Evolutionary conservation across 371 early-diverging fungal species (phyloP).

Genomic region (Syncephalastrum racemosum): DNA sequence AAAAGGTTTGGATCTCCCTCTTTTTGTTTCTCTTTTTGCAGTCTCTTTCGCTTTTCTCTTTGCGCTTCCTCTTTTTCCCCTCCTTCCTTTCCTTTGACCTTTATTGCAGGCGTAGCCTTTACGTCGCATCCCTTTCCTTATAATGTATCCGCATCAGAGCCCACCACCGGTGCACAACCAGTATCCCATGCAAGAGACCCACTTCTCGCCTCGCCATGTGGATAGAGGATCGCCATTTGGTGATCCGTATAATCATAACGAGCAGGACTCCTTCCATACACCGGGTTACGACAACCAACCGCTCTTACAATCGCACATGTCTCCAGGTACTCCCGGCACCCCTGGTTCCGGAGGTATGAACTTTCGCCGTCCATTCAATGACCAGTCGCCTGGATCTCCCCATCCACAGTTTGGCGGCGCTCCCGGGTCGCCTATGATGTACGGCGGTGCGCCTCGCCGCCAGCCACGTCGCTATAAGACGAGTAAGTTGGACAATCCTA

Average conservation of each 20-base stretch:
- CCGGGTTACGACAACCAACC: slow-evolving; percentile 31
- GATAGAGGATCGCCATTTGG: slow-evolving; percentile 39
- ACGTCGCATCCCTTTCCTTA: slow-evolving; percentile 10
- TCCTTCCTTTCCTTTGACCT: slow-evolving; percentile 3
- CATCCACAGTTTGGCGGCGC: slow-evolving; percentile 13
- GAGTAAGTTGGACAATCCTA: slow-evolving; percentile 29
- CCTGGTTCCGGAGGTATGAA: slow-evolving; percentile 8
- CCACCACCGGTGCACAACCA: slow-evolving; percentile 27
- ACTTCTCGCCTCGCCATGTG: slow-evolving; percentile 34
- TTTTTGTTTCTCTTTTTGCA: too few relatives aligned
- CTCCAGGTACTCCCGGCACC: slow-evolving; percentile 1
- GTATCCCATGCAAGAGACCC: slow-evolving; percentile 47
- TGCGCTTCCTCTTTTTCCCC: neutral
- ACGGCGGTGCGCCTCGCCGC: slow-evolving; percentile 52
- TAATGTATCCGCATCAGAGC: slow-evolving; percentile 19
- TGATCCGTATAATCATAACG: slow-evolving; percentile 29
- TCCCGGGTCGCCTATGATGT: slow-evolving; percentile 32
- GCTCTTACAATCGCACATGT: slow-evolving; percentile 17
- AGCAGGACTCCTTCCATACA: slow-evolving; percentile 7
- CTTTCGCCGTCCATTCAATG: slow-evolving; percentile 7
- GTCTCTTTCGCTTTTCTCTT: slow-evolving; percentile 1
- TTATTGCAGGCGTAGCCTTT: neutral
- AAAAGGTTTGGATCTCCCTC: too few relatives aligned
- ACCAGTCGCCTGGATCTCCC: slow-evolving; percentile 14
- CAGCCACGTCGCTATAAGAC: slow-evolving; percentile 67